A percentile compares a stretch with the other conserved stretches of the same genome.
phyloP scores from a whole-genome alignment of 495 filamentous ascomycete species.

The Trichocladium antarcticum region DNA sequence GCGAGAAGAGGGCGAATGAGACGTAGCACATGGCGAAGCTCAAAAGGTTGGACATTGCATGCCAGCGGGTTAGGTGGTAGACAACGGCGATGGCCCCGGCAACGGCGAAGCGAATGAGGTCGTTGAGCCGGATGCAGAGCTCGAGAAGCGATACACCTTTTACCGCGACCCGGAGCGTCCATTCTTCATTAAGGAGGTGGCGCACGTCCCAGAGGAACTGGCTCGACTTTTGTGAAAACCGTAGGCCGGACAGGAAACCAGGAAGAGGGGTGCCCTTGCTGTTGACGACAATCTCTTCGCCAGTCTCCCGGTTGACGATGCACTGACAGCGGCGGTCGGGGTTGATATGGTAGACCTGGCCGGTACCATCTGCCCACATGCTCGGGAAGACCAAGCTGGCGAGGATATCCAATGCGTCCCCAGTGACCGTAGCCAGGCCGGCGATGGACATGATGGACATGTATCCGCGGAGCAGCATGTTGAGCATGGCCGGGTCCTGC shows the following conservation, averaged over 20 bases:
- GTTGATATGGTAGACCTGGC: slow-evolving; percentile 39
- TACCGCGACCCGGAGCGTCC: slow-evolving; percentile 35
- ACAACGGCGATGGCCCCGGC: slow-evolving; percentile 48
- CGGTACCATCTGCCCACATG: slow-evolving; percentile 40
- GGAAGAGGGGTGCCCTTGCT: slow-evolving; percentile 36
- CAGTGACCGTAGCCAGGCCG: slow-evolving; percentile 56
- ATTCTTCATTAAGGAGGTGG: slow-evolving; percentile 34
- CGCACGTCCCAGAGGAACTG: slow-evolving; percentile 36
- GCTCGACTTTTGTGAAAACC: slow-evolving; percentile 16
- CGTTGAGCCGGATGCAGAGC: slow-evolving; percentile 28
- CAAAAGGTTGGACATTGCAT: slow-evolving; percentile 74
- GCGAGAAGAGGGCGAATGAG: slow-evolving; percentile 73
- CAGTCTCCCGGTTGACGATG: slow-evolving; percentile 8
- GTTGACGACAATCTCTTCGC: slow-evolving; percentile 8
- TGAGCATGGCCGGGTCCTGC: slow-evolving; percentile 68
- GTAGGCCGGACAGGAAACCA: slow-evolving; percentile 27
- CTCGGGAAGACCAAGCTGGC: slow-evolving; percentile 64
- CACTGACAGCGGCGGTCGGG: slow-evolving; percentile 19
- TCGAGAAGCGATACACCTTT: slow-evolving; percentile 29
- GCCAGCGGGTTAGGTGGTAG: slow-evolving; percentile 61
- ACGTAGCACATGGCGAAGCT: slow-evolving; percentile 79
- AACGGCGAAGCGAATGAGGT: slow-evolving; percentile 47
- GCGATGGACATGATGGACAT: slow-evolving; percentile 71
- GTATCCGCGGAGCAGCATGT: slow-evolving; percentile 75
- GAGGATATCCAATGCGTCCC: slow-evolving; percentile 52